A percentile compares a stretch with the other conserved stretches of the same genome.
These are phyloP conservation scores for Lepraria neglecta DNA, from an alignment of 495 filamentous ascomycete species.

Conservation along the genomic window DNA sequence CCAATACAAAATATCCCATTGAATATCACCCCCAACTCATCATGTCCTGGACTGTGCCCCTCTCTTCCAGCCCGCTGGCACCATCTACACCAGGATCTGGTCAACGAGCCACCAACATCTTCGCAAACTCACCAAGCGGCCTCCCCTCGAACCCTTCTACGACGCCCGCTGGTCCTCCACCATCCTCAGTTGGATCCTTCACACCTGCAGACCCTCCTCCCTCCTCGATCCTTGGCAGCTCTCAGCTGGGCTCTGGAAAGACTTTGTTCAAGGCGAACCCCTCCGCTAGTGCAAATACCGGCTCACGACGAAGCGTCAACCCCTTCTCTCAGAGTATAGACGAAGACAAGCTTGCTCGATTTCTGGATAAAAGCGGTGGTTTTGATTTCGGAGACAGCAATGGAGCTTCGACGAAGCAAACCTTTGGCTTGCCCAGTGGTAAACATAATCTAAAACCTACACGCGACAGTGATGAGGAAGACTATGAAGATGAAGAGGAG, in stretches of 20 bases:
- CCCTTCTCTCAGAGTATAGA: slow-evolving; percentile 42
- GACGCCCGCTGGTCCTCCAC: slow-evolving; percentile 70
- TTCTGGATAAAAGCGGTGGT: slow-evolving; percentile 32
- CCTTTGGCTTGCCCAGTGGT: slow-evolving; percentile 34
- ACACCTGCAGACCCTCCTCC: slow-evolving; percentile 66
- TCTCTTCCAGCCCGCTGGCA: slow-evolving; percentile 24
- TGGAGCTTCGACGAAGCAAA: slow-evolving; percentile 34
- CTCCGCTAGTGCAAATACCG: slow-evolving; percentile 37
- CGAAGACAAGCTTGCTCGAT: slow-evolving; percentile 35
- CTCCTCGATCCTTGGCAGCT: slow-evolving; percentile 59
- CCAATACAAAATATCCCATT: background rate
- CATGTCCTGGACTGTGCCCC: slow-evolving; percentile 25
- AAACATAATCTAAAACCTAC: slow-evolving; percentile 27
- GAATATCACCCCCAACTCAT: background rate
- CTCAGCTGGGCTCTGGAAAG: slow-evolving; percentile 48
- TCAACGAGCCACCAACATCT: slow-evolving; percentile 6
- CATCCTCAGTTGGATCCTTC: slow-evolving; percentile 61
- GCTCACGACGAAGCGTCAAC: slow-evolving; percentile 36
- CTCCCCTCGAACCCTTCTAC: slow-evolving; percentile 55
- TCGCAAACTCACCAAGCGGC: slow-evolving; percentile 11
- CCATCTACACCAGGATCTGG: slow-evolving; percentile 26
- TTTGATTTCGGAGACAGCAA: slow-evolving; percentile 28
- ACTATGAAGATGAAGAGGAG: slow-evolving; percentile 30
- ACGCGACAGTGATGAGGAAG: slow-evolving; percentile 23
- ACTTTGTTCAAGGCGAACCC: slow-evolving; percentile 35